A percentile compares a stretch with the other conserved stretches of the same genome.
These are phyloP conservation scores for Sonneratia caseolaris DNA, from an alignment of 345 rosid genomes.

Conservation along the genomic window DNA sequence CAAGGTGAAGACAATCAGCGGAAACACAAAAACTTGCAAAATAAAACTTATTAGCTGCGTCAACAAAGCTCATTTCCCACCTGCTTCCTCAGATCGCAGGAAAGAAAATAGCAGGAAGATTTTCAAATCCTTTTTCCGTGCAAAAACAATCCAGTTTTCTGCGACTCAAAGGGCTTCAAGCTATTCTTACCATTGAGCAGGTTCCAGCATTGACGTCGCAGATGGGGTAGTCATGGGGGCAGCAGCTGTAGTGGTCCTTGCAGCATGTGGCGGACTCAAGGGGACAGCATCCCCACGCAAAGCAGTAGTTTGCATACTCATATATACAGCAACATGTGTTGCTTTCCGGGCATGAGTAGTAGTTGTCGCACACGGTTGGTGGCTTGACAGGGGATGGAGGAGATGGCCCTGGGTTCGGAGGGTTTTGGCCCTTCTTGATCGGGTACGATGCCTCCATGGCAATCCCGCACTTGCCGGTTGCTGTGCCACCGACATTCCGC, in stretches of 20 bases:
- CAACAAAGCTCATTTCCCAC: too few relatives aligned
- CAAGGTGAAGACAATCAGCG: background rate
- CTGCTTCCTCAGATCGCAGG: too few relatives aligned
- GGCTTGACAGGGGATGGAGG: slow-evolving; percentile 85
- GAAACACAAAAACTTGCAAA: too few relatives aligned
- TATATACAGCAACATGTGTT: slow-evolving; percentile 79
- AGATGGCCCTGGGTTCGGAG: slow-evolving; percentile 91
- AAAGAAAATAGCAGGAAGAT: too few relatives aligned
- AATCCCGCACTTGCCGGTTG: slow-evolving; percentile 77
- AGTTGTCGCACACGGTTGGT: slow-evolving; percentile 55
- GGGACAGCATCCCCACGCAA: slow-evolving; percentile 94
- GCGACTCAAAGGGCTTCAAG: background rate
- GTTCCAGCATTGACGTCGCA: slow-evolving; percentile 50
- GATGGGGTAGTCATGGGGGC: slow-evolving; percentile 76
- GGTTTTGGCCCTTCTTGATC: slow-evolving; percentile 62
- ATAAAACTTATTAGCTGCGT: background rate
- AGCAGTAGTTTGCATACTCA: slow-evolving; percentile 48
- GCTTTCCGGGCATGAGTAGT: slow-evolving; percentile 51
- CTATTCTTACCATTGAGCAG: slow-evolving; percentile 49
- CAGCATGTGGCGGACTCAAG: slow-evolving; percentile 84
- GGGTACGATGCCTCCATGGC: slow-evolving; percentile 84
- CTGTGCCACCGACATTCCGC: slow-evolving; percentile 26
- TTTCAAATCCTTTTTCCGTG: too few relatives aligned
- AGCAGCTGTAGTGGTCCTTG: slow-evolving; percentile 66
- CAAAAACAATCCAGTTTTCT: too few relatives aligned